These are phyloP conservation scores for Leucosporidium scottii DNA, from an alignment of 768 basidiomycete species.

Conservation along the genomic window DNA sequence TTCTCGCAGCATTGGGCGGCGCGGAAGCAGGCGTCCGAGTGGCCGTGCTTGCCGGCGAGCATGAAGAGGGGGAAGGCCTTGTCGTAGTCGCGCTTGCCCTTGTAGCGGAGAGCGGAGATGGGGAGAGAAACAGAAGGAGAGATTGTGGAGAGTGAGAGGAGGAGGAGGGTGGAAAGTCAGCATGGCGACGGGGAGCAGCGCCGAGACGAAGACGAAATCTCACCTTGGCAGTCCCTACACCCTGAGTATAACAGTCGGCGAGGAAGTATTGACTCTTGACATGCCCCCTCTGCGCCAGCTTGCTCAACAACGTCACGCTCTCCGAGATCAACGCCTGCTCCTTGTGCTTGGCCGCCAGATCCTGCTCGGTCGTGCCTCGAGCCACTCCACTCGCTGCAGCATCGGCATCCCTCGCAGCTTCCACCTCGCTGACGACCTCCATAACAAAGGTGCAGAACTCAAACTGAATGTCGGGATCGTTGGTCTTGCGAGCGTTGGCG, in stretches of 20 bases:
- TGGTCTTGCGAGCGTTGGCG: slow-evolving; percentile 95
- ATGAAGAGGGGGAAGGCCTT: slow-evolving; percentile 93
- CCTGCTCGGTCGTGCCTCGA: slow-evolving; percentile 2
- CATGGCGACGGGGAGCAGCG: not conserved
- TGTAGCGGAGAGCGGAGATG: not conserved
- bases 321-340: slow-evolving; percentile 73
- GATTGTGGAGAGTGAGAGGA: not conserved
- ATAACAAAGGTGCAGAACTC: slow-evolving; percentile 99
- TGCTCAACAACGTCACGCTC: slow-evolving; percentile 76
- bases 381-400: not conserved
- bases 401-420: slow-evolving; percentile 47
- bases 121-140: too few relatives aligned
- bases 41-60: slow-evolving; percentile 91
- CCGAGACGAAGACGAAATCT: not conserved
- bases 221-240: slow-evolving; percentile 42
- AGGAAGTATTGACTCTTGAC: slow-evolving; percentile 93
- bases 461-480: slow-evolving; percentile 94
- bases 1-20: slow-evolving; percentile 98
- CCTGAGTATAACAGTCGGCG: slow-evolving; percentile 96
- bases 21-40: slow-evolving; percentile 89
- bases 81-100: slow-evolving; percentile 87
- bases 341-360: slow-evolving; percentile 40
- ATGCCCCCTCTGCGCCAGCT: slow-evolving; percentile 88
- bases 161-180: not conserved
- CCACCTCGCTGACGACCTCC: slow-evolving; percentile 78